Evolutionary conservation across 345 rosid genomes (phyloP).

Genomic region (Crucihimalaya himalaica): DNA sequence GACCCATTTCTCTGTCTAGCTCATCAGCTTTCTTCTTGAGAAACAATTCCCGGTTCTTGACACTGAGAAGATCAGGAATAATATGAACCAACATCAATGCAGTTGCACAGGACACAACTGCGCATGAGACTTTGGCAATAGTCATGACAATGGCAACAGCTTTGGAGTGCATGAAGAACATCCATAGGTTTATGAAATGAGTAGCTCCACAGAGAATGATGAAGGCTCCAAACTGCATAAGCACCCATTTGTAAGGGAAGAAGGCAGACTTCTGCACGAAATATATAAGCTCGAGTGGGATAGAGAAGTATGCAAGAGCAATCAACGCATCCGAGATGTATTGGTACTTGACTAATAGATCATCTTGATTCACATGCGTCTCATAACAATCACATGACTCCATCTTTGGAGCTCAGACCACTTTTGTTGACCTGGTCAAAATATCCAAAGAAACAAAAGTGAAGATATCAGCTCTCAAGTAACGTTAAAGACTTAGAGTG

Average conservation of each 20-base stretch:
- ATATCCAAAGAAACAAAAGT: neutral
- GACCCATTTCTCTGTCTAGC: slow-evolving; percentile 88
- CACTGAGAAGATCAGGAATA: slow-evolving; percentile 83
- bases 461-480: neutral
- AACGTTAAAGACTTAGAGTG: neutral
- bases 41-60: slow-evolving; percentile 76
- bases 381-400: slow-evolving; percentile 88
- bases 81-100: slow-evolving; percentile 91
- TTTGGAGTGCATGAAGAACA: slow-evolving; percentile 74
- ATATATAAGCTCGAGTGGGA: slow-evolving; percentile 83
- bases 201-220: slow-evolving; percentile 96
- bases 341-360: slow-evolving; percentile 81
- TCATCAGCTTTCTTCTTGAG: slow-evolving; percentile 86
- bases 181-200: slow-evolving; percentile 91
- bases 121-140: slow-evolving; percentile 77
- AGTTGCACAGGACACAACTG: slow-evolving; percentile 83
- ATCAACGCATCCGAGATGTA: slow-evolving; percentile 87
- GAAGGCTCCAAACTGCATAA: slow-evolving; percentile 94
- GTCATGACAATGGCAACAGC: slow-evolving; percentile 85
- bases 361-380: slow-evolving; percentile 70
- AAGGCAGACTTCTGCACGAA: slow-evolving; percentile 87
- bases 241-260: slow-evolving; percentile 97
- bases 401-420: slow-evolving; percentile 44
- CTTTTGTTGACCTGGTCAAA: slow-evolving; percentile 27
- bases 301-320: slow-evolving; percentile 91